Base-by-base conservation (phyloP, 768 basidiomycete genomes). In the Suillus cothurnatus region DNA sequence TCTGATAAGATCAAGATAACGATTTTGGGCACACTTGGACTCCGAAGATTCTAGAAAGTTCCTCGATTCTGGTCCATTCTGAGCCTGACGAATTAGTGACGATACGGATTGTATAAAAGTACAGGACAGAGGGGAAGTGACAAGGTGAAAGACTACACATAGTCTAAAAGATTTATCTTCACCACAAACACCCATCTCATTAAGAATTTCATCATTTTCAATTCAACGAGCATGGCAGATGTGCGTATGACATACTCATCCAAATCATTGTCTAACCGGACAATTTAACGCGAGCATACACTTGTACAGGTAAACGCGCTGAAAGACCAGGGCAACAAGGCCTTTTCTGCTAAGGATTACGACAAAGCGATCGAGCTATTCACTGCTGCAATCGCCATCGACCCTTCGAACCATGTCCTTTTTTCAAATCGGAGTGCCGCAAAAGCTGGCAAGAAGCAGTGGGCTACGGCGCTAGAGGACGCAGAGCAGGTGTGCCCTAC, bases 321-420 rank as follows among this genome's bases (percentile, higher is more conserved):
- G 69, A 98, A 98, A 82, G 92, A 94, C 73, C 88, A 88, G 73
- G 96, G 95, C 72, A 98, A 98, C 85, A 95, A 95, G 74, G 95
- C 96, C 26, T 98, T 98, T 79, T 84, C 92, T 45, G 93, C 93
- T 63, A 97, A 95, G 76, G 87, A 97, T 71, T 97, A 93, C 79
- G 89, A 93, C 80, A 88, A 84, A 71, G 95, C 96, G 8, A 92
- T 93, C 81, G 85, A 90, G 73, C 80, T 91, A 57, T 94, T 94
- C 78, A 83, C 87, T 5, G 84, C 94, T 72, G 96, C 93, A 23
- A 92, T 98, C 73, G 87, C 84, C 56, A 71, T 96, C 70, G 95
- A 97, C 78, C 81, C 90, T 2, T 82, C 81, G 43, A 97, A 97
- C 74, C 90, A 92, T 76, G 95, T 98, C 61, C 81, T 97, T 11